Percentiles rank a stretch among this genome's conserved stretches.
Conservation (phyloP, 768 basidiomycete genomes). For the Tricholoma saponaceum region DNA sequence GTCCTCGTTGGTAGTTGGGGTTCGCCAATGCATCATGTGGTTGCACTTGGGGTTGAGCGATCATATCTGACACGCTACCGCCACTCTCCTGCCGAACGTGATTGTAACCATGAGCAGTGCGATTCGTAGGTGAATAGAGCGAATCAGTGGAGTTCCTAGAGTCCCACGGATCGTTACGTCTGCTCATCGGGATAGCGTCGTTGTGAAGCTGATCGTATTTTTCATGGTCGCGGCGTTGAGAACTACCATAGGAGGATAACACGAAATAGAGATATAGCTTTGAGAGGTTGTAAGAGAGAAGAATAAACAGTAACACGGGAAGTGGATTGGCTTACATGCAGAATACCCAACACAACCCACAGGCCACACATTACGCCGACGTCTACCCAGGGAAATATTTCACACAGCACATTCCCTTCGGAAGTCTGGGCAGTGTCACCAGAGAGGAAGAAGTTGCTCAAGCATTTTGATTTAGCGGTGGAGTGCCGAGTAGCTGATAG, state of each 20-base stretch:
- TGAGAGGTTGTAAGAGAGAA: constrained; percentile 6
- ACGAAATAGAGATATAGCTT: constrained; percentile 49
- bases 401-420: constrained; percentile 74
- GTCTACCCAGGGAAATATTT: constrained; percentile 90
- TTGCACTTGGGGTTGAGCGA: constrained; percentile 44
- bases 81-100: constrained; percentile 55
- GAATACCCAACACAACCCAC: constrained; percentile 75
- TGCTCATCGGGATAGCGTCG: constrained; percentile 59
- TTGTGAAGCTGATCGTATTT: constrained; percentile 76
- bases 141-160: constrained; percentile 47
- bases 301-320: constrained; percentile 1
- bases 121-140: constrained; percentile 17
- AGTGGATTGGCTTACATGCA: constrained; percentile 53
- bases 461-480: constrained; percentile 65
- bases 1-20: constrained; percentile 24
- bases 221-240: constrained; percentile 77
- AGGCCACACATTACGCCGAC: constrained; percentile 88
- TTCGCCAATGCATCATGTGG: constrained; percentile 38
- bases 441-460: constrained; percentile 50
- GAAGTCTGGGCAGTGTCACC: constrained; percentile 27
- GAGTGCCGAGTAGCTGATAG: constrained; percentile 76
- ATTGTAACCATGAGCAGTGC: constrained; percentile 29
- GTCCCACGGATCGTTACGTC: constrained; percentile 71
- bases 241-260: constrained; percentile 56
- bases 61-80: constrained; percentile 51